These are phyloP conservation scores for Falciphora oryzae DNA, from an alignment of 2,329 filamentous ascomycete genomes.

Conservation along the genomic window DNA sequence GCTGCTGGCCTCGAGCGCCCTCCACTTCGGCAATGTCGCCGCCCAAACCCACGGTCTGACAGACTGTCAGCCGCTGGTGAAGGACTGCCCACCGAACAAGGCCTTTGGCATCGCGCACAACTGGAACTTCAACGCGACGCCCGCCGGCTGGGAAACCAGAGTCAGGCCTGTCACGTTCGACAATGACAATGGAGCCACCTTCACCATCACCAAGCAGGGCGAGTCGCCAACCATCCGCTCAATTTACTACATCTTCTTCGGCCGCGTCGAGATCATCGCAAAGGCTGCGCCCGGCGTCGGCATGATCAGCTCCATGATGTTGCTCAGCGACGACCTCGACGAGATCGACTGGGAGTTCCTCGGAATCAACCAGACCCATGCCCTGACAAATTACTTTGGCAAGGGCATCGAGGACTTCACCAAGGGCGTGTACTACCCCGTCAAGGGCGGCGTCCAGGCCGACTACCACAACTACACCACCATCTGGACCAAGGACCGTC, in stretches of 20 bases:
- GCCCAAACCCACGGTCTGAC: conserved; percentile 65
- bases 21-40: conserved; percentile 34
- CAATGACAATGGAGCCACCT: conserved; percentile 54
- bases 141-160: conserved; percentile 62
- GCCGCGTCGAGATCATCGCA: conserved; percentile 70
- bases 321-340: conserved; percentile 78
- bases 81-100: conserved; percentile 61
- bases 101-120: conserved; percentile 61
- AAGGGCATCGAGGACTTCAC: conserved; percentile 51
- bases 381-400: conserved; percentile 73
- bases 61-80: conserved; percentile 69
- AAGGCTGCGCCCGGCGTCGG: conserved; percentile 70
- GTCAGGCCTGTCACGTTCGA: conserved; percentile 60
- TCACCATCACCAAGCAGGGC: conserved; percentile 63
- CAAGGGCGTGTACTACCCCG: conserved; percentile 54
- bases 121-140: conserved; percentile 57
- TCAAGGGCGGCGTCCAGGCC: conserved; percentile 47
- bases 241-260: conserved; percentile 82
- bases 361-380: conserved; percentile 57
- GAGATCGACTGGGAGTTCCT: conserved; percentile 86
- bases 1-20: conserved; percentile 33
- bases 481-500: conserved; percentile 60
- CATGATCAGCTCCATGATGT: conserved; percentile 76
- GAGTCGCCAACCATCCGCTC: conserved; percentile 75
- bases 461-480: conserved; percentile 73